These are phyloP conservation scores for Olyra latifolia DNA, from an alignment of 176 grass and related monocot genomes.

Conservation along the genomic window DNA sequence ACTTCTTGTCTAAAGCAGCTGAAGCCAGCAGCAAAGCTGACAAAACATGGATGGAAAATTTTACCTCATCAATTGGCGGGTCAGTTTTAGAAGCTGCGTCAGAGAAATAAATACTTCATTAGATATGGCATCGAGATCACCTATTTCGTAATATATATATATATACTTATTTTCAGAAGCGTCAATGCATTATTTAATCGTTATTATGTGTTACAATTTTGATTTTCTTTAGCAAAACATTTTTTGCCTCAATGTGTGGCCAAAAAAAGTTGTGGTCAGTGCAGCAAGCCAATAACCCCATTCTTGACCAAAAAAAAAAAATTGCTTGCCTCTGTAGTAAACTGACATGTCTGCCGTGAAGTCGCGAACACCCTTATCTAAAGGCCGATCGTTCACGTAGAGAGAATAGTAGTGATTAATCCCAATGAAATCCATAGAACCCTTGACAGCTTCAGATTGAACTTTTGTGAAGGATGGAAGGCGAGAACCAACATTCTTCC, in stretches of 20 bases:
- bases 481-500: slow-evolving; percentile 44
- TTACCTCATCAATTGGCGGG: slow-evolving; percentile 43
- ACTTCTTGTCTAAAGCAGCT: background rate
- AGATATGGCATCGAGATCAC: background rate
- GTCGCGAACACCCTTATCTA: slow-evolving; percentile 21
- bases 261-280: too few relatives aligned
- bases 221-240: too few relatives aligned
- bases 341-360: slow-evolving; percentile 31
- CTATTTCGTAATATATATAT: background rate
- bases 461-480: slow-evolving; percentile 48
- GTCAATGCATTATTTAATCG: background rate
- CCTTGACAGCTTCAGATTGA: slow-evolving; percentile 37
- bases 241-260: background rate
- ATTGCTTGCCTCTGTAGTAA: slow-evolving; percentile 13
- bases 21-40: background rate
- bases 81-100: slow-evolving; percentile 41
- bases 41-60: background rate
- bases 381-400: slow-evolving; percentile 50
- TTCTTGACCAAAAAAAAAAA: background rate
- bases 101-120: background rate
- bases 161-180: background rate
- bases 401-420: slow-evolving; percentile 62
- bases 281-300: too few relatives aligned
- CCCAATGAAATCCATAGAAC: slow-evolving; percentile 58
- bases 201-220: background rate